Evolutionary conservation across 169 alveolate genomes (phyloP).

Genomic region (Cryptosporidium felis): DNA sequence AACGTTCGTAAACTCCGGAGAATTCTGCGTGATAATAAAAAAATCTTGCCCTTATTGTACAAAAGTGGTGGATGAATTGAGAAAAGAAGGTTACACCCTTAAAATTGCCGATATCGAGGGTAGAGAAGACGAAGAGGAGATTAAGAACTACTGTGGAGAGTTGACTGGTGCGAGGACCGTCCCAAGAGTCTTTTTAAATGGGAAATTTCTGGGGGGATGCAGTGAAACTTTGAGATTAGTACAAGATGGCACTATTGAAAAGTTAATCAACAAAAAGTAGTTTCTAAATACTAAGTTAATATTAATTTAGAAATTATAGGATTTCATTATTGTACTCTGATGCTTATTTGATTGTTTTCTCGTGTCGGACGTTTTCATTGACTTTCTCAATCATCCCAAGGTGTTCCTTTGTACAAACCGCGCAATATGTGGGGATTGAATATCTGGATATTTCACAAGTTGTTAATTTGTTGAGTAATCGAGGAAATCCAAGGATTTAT

Average conservation of each 20-base stretch:
- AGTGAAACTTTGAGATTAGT: slow-evolving; percentile 72
- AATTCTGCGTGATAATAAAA: slow-evolving; percentile 25
- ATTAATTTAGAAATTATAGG: too few relatives aligned
- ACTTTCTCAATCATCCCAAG: too few relatives aligned
- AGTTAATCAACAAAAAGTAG: too few relatives aligned
- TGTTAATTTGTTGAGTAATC: too few relatives aligned
- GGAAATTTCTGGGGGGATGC: slow-evolving; percentile 77
- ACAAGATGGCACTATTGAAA: slow-evolving; percentile 8
- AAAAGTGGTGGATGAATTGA: slow-evolving; percentile 28
- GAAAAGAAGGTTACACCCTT: slow-evolving; percentile 22
- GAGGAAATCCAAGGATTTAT: too few relatives aligned
- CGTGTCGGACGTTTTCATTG: too few relatives aligned
- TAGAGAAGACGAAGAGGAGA: slow-evolving; percentile 63
- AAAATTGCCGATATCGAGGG: slow-evolving; percentile 72
- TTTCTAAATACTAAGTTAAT: too few relatives aligned
- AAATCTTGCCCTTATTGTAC: slow-evolving; percentile 33
- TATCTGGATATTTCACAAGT: too few relatives aligned
- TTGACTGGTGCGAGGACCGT: slow-evolving; percentile 78
- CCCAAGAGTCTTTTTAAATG: slow-evolving; percentile 77
- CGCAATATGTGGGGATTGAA: too few relatives aligned
- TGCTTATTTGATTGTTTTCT: too few relatives aligned
- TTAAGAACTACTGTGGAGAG: slow-evolving; percentile 72
- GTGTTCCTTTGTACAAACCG: too few relatives aligned
- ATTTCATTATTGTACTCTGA: too few relatives aligned
- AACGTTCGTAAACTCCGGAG: slow-evolving; percentile 3